These are phyloP conservation scores for Gnetum montanum DNA, from an alignment of 75 land plant species.

Conservation along the genomic window DNA sequence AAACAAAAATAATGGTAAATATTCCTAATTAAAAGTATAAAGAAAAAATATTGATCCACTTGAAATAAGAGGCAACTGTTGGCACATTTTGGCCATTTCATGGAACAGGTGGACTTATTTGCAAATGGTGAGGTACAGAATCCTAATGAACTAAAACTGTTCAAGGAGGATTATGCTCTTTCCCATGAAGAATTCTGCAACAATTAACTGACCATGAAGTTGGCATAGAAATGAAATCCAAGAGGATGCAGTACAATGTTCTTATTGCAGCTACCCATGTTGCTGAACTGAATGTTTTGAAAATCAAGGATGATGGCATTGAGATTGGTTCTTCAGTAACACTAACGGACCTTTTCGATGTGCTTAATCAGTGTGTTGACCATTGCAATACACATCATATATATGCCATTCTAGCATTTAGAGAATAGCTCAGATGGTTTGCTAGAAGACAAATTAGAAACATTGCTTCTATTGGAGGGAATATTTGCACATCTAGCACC, in stretches of 20 bases:
- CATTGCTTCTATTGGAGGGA: constrained; percentile 93
- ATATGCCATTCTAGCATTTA: constrained; percentile 62
- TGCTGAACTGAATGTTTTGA: constrained; percentile 65
- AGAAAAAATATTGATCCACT: too few relatives aligned
- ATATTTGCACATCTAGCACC: constrained; percentile 95
- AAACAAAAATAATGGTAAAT: too few relatives aligned
- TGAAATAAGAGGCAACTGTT: too few relatives aligned
- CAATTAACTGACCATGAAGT: too few relatives aligned
- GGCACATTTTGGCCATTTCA: too few relatives aligned
- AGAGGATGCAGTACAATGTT: constrained; percentile 59
- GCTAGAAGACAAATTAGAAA: constrained; percentile 90
- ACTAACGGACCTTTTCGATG: constrained; percentile 48
- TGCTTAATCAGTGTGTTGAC: constrained; percentile 22
- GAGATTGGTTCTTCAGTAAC: constrained; percentile 68
- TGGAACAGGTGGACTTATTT: too few relatives aligned
- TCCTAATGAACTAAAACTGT: too few relatives aligned
- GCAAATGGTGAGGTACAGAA: too few relatives aligned
- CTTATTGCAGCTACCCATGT: constrained; percentile 68
- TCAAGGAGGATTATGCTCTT: too few relatives aligned
- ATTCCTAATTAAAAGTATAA: too few relatives aligned
- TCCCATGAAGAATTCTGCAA: too few relatives aligned
- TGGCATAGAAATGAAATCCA: constrained; percentile 82
- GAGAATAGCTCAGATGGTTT: constrained; percentile 91
- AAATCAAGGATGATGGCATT: constrained; percentile 51
- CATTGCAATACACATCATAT: constrained; percentile 50